Base-by-base conservation (phyloP, 768 basidiomycete species). In the Macrocybe gigantea region DNA sequence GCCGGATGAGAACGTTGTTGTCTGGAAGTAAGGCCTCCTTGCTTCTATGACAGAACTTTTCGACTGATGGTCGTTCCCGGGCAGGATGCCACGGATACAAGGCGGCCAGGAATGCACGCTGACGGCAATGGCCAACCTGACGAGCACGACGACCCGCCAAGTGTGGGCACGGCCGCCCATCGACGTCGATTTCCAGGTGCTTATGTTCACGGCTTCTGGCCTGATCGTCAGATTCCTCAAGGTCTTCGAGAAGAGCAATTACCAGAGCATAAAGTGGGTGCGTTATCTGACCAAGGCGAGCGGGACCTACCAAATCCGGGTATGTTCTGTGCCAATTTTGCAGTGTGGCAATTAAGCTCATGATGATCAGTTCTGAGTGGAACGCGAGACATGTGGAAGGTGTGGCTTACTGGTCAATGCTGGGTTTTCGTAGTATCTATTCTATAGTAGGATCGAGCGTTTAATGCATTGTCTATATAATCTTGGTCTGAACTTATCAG, bases 111-210 rank as follows among this genome's bases (percentile, higher is more conserved):
- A 99, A 66, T 79, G 82, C 54, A 91, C 91, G 0, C 79, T 98
- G 48, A 79, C 80, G 2, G 96, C 83, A 1, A 80, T 83, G 7
- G 95, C 93, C 5, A 77, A 79, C 33, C 71, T 98, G 52, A 91
- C 94, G 1, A 80, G 82, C 50, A 95, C 93, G 32, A 99, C 96
- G 0, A 78, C 82, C 50, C 84, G 93, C 33, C 93, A 97, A 76
- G 85, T 95, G 4, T 99, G 96, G 96, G 93, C 94, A 2, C 75
- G 96, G 47, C 96, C 96, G 12, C 96, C 96, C 6, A 98, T 99
- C 60, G 91, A 95, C 56, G 85, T 98, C 53, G 96, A 99, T 65
- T 99, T 99, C 69, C 93, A 94, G 70, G 96, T 99, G 49, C 75
- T 99, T 56, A 99, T 99, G 96, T 92, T 98, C 67, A 98, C 96